Conservation (phyloP, 1,139 yeast genomes). For the Yamadazyma sp. region DNA sequence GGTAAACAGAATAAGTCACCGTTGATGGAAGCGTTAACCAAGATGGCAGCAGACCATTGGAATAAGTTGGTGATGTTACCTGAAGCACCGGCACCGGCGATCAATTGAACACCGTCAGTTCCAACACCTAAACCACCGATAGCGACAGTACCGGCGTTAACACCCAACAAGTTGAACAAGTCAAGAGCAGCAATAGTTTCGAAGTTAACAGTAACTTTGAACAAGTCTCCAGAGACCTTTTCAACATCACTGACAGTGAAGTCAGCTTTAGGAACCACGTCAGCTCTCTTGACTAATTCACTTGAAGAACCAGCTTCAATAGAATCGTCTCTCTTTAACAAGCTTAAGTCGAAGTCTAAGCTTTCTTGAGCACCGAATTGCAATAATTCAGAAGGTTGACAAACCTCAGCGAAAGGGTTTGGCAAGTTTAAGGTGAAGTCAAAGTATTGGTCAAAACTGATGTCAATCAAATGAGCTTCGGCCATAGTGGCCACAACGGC, state of each 20-base stretch:
- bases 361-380: constrained; percentile 14
- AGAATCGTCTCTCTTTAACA: constrained; percentile 13
- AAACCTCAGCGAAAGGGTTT: constrained; percentile 7
- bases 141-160: constrained; percentile 20
- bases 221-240: constrained; percentile 24
- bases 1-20: constrained; percentile 31
- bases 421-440: constrained; percentile 15
- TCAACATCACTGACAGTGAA: constrained; percentile 27
- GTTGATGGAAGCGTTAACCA: constrained; percentile 21
- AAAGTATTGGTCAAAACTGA: constrained; percentile 12
- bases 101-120: constrained; percentile 13
- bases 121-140: constrained; percentile 20
- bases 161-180: constrained; percentile 23
- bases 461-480: constrained; percentile 10
- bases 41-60: constrained; percentile 27
- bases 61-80: constrained; percentile 25
- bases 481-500: constrained; percentile 14
- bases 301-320: not conserved
- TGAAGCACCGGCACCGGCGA: constrained; percentile 19
- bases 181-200: constrained; percentile 22
- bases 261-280: constrained; percentile 27
- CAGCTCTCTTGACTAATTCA: constrained; percentile 13
- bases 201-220: constrained; percentile 28
- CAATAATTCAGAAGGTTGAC: constrained; percentile 12
- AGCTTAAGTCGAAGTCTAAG: constrained; percentile 10